phyloP scores from a whole-genome alignment of 108 stramenopile genomes.

The Nitzschia putrida region DNA sequence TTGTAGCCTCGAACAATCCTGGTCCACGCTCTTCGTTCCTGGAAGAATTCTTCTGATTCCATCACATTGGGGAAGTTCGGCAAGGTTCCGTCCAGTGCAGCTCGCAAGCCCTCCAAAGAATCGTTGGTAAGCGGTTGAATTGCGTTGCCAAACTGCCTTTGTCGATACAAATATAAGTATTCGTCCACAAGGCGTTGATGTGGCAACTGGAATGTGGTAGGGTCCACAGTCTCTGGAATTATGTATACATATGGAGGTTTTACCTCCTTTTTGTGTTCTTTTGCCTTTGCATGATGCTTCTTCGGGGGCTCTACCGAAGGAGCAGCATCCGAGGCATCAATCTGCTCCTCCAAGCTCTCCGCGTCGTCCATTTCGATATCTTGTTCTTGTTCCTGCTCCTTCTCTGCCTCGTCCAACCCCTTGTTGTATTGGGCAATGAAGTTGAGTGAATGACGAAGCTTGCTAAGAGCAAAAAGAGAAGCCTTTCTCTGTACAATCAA shows the following conservation, averaged over 20 bases:
- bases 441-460: slow-evolving; percentile 23
- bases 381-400: background rate
- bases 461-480: slow-evolving; percentile 1
- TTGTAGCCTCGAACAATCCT: slow-evolving; percentile 30
- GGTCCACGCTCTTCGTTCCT: slow-evolving; percentile 14
- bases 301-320: background rate
- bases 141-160: background rate
- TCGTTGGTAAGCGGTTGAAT: background rate
- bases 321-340: too few relatives aligned
- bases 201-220: background rate
- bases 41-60: slow-evolving; percentile 1
- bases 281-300: background rate
- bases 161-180: background rate
- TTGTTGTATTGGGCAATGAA: slow-evolving; percentile 27
- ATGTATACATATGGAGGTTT: background rate
- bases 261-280: background rate
- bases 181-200: background rate
- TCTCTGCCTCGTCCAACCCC: background rate
- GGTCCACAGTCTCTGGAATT: background rate
- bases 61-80: background rate
- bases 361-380: background rate
- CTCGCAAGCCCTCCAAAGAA: slow-evolving; percentile 1
- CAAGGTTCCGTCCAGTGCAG: background rate
- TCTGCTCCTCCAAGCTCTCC: too few relatives aligned
- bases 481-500: slow-evolving; percentile 7